These are phyloP conservation scores for Candida boidinii DNA, from an alignment of 805 yeast species.

Conservation along the genomic window DNA sequence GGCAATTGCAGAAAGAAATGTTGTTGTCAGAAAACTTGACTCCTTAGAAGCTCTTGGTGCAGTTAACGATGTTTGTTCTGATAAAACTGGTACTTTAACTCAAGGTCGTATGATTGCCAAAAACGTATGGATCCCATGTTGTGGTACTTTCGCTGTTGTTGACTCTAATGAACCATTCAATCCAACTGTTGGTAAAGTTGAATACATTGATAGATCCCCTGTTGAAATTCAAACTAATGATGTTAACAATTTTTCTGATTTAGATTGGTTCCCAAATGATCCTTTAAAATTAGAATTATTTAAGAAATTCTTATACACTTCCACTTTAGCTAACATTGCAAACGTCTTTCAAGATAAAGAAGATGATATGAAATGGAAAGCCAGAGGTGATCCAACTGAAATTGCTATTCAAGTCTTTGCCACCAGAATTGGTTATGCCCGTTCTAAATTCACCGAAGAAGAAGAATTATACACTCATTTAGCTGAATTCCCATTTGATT, in stretches of 20 bases:
- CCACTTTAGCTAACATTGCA: constrained; percentile 78
- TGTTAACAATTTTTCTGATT: constrained; percentile 22
- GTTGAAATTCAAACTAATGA: constrained; percentile 28
- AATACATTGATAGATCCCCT: constrained; percentile 28
- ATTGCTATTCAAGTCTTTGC: constrained; percentile 79
- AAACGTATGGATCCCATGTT: constrained; percentile 58
- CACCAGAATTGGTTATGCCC: constrained; percentile 43
- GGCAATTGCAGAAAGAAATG: constrained; percentile 59
- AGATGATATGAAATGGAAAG: constrained; percentile 55
- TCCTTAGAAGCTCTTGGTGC: constrained; percentile 76
- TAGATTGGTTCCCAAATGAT: constrained; percentile 12
- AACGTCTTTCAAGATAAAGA: constrained; percentile 41
- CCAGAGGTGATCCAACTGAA: constrained; percentile 87
- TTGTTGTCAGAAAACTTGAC: constrained; percentile 68
- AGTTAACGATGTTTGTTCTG: constrained; percentile 73
- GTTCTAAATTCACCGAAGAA: constrained; percentile 34
- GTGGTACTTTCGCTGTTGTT: constrained; percentile 48
- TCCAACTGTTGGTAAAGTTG: constrained; percentile 49
- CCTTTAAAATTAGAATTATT: constrained; percentile 19
- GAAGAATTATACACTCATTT: constrained; percentile 31
- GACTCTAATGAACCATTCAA: constrained; percentile 53
- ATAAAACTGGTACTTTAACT: constrained; percentile 76
- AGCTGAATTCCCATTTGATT: constrained; percentile 68
- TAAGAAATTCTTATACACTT: constrained; percentile 48
- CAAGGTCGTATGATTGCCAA: constrained; percentile 75